Evolutionary conservation across 768 basidiomycete species (phyloP), one percentile per base, ranked within the genome.

Genomic region (Hygrophoropsis aurantiaca): DNA sequence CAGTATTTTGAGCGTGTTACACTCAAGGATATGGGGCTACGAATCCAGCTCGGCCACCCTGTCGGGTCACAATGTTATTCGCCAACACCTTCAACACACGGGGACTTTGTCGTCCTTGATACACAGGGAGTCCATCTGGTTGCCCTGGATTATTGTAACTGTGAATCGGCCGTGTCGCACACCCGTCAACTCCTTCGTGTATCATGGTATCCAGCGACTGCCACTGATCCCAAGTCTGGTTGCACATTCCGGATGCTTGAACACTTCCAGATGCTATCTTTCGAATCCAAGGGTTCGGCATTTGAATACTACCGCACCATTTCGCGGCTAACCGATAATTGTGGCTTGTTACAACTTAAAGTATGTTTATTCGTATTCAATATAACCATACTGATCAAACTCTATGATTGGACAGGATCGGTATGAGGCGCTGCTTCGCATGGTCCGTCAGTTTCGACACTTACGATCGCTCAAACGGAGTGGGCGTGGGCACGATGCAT

Each of bases 291-390:
- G 46, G 38, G 51, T 1, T 59, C 61, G 0, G 53, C 47, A 6
- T 67, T 54, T 35, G 59, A 68, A 26, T 65, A 41, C n/a, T n/a
- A n/a, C n/a, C n/a, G 56, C 7, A 38, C 56, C 0, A 51, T 69
- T 1, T 23, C 44, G 1, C 45, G 60, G 4, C 39, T 63, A 4
- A 65, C 59, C 0, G 53, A 63, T 20, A 67, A 67, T 39, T 58
- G 53, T 2, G 65, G 62, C 1, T 35, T 49, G 3, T 30, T 27
- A 2, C 15, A 26, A 11, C 52, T 34, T 3, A 44, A 44, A 24
- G 43, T 15, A 44, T 16, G 43, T 23, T 19, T 18, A 18, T 19
- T 23, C n/a, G n/a, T n/a, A n/a, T n/a, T n/a, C n/a, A n/a, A n/a
- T n/a, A n/a, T n/a, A n/a, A n/a, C n/a, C n/a, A n/a, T n/a, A n/a